A percentile compares a stretch with the other conserved stretches of the same genome.
phyloP scores from a whole-genome alignment of 331 rosid genomes.

The Arachis monticola region DNA sequence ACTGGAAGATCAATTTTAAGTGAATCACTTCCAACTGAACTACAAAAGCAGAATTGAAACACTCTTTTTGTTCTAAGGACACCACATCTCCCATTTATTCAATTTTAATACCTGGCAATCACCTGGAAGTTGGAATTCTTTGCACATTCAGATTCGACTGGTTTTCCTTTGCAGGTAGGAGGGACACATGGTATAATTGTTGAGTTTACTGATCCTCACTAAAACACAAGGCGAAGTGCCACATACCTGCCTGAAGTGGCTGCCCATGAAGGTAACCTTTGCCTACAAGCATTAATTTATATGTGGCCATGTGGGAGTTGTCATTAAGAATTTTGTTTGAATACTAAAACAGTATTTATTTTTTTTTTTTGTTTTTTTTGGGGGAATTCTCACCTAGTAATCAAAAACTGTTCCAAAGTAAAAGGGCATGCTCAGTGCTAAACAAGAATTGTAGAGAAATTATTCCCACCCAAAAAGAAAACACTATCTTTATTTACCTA shows the following conservation, averaged over 20 bases:
- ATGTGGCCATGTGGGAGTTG: not conserved
- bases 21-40: no score
- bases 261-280: constrained; percentile 81
- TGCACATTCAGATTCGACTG: constrained; percentile 30
- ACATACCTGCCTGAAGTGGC: constrained; percentile 98
- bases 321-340: no score
- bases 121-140: constrained; percentile 8
- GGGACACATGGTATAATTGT: constrained; percentile 92
- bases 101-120: not conserved
- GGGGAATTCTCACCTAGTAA: no score
- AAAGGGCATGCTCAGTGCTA: no score
- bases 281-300: constrained; percentile 14
- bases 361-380: not conserved
- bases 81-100: not conserved
- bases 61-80: not conserved
- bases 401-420: no score
- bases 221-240: constrained; percentile 86
- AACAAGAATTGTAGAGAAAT: no score
- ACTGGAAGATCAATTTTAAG: no score
- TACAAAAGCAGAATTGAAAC: no score
- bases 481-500: no score
- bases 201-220: constrained; percentile 82
- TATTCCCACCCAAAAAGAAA: no score
- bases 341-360: no score
- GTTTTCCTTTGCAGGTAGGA: constrained; percentile 56